Percentiles rank a stretch among this genome's conserved stretches.
phyloP scores from a whole-genome alignment of 2,329 filamentous ascomycete genomes.

The Microsporum canis region DNA sequence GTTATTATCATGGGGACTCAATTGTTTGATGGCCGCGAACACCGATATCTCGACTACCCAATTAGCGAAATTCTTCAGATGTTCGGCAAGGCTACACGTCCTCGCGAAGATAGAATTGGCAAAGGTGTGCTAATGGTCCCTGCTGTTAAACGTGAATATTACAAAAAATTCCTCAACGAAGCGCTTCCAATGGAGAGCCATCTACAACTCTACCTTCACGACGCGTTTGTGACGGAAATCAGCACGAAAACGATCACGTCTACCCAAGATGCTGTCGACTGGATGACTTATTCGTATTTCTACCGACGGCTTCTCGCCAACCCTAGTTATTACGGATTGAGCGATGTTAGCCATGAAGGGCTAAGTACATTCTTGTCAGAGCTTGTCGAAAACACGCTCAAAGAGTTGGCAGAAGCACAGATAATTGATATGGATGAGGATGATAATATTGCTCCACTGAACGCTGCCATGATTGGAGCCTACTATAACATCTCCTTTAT shows the following conservation, averaged over 20 bases:
- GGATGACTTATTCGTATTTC: conserved; percentile 97
- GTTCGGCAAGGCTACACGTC: conserved; percentile 84
- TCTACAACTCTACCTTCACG: conserved; percentile 79
- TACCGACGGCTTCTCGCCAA: conserved; percentile 91
- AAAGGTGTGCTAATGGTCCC: conserved; percentile 96
- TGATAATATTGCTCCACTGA: conserved; percentile 76
- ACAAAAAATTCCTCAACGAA: conserved; percentile 97
- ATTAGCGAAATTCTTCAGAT: conserved; percentile 92
- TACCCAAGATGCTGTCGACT: conserved; percentile 93
- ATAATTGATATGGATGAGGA: conserved; percentile 95
- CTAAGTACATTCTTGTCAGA: conserved; percentile 92
- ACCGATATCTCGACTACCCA: conserved; percentile 93
- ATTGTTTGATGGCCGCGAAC: conserved; percentile 91
- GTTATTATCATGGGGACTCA: conserved; percentile 97
- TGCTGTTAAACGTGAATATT: conserved; percentile 88
- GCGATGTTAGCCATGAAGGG: conserved; percentile 78
- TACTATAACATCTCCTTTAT: conserved; percentile 99
- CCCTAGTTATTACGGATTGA: conserved; percentile 88
- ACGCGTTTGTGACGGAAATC: conserved; percentile 94
- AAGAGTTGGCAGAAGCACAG: conserved; percentile 82
- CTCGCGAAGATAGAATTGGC: conserved; percentile 65
- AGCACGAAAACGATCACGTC: conserved; percentile 92
- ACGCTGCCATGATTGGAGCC: conserved; percentile 93
- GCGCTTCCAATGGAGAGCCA: conserved; percentile 92
- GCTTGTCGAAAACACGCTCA: conserved; percentile 82